phyloP scores from a whole-genome alignment of 2,329 filamentous ascomycete species.

The Zarea fungicola region DNA sequence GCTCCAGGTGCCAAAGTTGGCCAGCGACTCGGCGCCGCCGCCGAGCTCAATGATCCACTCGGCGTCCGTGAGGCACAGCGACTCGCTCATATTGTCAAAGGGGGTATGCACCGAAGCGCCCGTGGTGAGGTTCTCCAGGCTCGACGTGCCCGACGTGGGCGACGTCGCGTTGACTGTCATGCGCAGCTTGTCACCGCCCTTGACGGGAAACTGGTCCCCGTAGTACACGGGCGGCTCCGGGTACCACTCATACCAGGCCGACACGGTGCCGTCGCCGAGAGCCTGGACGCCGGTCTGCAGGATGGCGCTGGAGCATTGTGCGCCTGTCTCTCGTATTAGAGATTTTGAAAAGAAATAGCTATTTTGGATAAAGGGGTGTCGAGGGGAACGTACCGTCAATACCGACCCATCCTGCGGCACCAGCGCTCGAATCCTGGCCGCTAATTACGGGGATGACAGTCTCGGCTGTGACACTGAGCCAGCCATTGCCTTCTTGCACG shows the following conservation, averaged over 20 bases:
- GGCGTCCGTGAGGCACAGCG: slow-evolving; percentile 47
- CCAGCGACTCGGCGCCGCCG: slow-evolving; percentile 17
- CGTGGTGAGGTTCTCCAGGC: slow-evolving; percentile 37
- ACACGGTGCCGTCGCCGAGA: slow-evolving; percentile 21
- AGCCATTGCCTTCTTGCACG: slow-evolving; percentile 2
- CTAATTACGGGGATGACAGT: neutral
- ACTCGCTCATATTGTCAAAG: slow-evolving; percentile 35
- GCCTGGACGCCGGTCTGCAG: slow-evolving; percentile 36
- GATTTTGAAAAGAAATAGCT: too few species aligned
- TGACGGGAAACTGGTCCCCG: neutral
- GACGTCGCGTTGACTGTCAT: slow-evolving; percentile 10
- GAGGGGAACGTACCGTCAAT: slow-evolving; percentile 9
- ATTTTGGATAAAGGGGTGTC: too few species aligned
- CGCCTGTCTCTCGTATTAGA: too few species aligned
- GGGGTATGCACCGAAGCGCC: slow-evolving; percentile 46
- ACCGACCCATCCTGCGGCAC: slow-evolving; percentile 1
- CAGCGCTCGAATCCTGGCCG: neutral
- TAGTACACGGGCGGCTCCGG: neutral
- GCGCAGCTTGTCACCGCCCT: slow-evolving; percentile 3
- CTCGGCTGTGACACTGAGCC: neutral
- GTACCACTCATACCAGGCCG: slow-evolving; percentile 5
- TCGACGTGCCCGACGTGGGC: neutral
- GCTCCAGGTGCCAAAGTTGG: slow-evolving; percentile 6
- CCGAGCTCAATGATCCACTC: slow-evolving; percentile 54
- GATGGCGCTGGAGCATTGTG: slow-evolving; percentile 24